These are phyloP conservation scores for Astragalus glycyphyllos DNA, from an alignment of 306 rosid species.

Conservation along the genomic window DNA sequence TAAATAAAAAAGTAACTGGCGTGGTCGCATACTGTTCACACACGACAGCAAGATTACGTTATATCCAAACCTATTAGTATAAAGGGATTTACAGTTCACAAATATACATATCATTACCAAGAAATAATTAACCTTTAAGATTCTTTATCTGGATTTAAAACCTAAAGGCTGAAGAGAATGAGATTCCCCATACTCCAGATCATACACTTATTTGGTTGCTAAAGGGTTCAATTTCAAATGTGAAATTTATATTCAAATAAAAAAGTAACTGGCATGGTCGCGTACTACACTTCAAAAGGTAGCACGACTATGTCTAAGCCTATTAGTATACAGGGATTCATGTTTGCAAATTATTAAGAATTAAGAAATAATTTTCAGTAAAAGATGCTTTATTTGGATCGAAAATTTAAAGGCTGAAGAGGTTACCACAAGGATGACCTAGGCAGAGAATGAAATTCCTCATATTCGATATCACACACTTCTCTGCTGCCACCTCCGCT, in stretches of 20 bases:
- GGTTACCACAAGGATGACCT: conserved; percentile 84
- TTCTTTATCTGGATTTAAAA: not conserved
- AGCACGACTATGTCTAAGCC: conserved; percentile 23
- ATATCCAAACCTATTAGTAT: conserved; percentile 24
- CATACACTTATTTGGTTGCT: conserved; percentile 46
- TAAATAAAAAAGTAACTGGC: conserved; percentile 13
- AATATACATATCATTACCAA: not conserved
- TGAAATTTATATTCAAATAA: too few species aligned
- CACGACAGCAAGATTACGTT: not conserved
- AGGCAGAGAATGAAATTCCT: conserved; percentile 54
- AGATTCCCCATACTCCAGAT: conserved; percentile 52
- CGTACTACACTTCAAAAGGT: not conserved
- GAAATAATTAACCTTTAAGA: conserved; percentile 14
- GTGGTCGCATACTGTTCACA: conserved; percentile 1
- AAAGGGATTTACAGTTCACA: not conserved
- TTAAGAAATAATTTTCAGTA: conserved; percentile 10
- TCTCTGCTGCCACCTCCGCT: conserved; percentile 79
- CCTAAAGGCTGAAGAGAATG: conserved; percentile 32
- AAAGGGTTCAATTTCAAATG: not conserved
- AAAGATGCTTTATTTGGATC: conserved; percentile 1
- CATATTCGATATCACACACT: conserved; percentile 55
- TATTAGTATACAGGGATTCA: not conserved
- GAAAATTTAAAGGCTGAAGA: conserved; percentile 39
- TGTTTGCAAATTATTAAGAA: conserved; percentile 4
- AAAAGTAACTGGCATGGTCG: not conserved